Evolutionary conservation across 1,284 basidiomycete genomes (phyloP).

Genomic region (Entoloma clypeatum): DNA sequence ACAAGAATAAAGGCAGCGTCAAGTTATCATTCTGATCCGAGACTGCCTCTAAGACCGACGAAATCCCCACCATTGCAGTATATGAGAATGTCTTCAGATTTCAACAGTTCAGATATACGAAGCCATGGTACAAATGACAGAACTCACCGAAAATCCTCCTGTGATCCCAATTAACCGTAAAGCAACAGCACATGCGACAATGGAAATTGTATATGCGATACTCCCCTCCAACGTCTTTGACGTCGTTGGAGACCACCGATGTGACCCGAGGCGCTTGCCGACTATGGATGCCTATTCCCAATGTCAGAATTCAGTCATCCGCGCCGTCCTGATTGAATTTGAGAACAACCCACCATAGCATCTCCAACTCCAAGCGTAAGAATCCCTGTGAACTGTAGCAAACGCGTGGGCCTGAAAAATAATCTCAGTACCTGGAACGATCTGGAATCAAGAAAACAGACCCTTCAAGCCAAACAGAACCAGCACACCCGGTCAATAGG

Average conservation of each 20-base stretch:
- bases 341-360: conserved; percentile 62
- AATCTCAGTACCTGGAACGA: background rate
- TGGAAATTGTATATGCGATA: conserved; percentile 73
- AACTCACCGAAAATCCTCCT: conserved; percentile 72
- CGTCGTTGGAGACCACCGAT: conserved; percentile 80
- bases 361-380: conserved; percentile 92
- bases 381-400: conserved; percentile 87
- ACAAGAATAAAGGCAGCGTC: conserved; percentile 85
- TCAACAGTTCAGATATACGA: conserved; percentile 11
- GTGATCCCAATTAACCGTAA: conserved; percentile 69
- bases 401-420: conserved; percentile 52
- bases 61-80: conserved; percentile 53
- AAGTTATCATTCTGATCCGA: conserved; percentile 95
- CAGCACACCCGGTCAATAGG: conserved; percentile 91
- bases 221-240: conserved; percentile 93
- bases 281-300: conserved; percentile 78
- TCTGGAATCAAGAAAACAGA: conserved; percentile 36
- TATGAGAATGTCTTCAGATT: conserved; percentile 51
- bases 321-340: background rate
- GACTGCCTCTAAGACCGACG: conserved; percentile 79
- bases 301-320: background rate
- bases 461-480: conserved; percentile 94
- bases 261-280: conserved; percentile 77
- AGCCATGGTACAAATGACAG: conserved; percentile 10
- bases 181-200: conserved; percentile 66